Evolutionary conservation across 257 asterid genomes (phyloP).

Genomic region (Scutellaria baicalensis): DNA sequence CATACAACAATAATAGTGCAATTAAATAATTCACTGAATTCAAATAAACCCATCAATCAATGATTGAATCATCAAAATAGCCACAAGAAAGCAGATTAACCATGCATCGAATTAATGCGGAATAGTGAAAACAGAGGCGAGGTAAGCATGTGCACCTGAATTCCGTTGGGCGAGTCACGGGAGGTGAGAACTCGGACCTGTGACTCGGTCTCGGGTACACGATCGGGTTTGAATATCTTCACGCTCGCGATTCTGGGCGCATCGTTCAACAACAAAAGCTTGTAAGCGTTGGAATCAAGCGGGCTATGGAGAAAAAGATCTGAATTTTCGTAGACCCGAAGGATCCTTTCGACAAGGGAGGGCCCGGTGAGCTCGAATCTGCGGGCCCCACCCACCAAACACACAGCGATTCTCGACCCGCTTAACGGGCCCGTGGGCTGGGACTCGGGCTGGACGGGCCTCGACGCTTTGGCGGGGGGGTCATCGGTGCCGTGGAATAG

Average conservation of each 20-base stretch:
- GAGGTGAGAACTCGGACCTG: constrained; percentile 70
- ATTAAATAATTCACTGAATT: not conserved
- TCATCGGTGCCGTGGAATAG: constrained; percentile 19
- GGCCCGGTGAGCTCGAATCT: constrained; percentile 96
- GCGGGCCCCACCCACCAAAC: constrained; percentile 97
- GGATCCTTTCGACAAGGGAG: constrained; percentile 62
- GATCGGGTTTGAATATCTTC: constrained; percentile 49
- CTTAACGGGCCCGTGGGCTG: constrained; percentile 11
- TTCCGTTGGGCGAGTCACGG: constrained; percentile 77
- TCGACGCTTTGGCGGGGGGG: not conserved
- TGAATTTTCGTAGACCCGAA: constrained; percentile 49
- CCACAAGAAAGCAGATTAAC: not conserved
- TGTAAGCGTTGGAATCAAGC: constrained; percentile 62
- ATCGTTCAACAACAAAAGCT: constrained; percentile 48
- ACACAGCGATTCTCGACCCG: constrained; percentile 71
- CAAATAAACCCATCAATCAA: not conserved
- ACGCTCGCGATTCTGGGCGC: constrained; percentile 78
- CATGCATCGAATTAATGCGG: not conserved
- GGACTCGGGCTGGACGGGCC: not conserved
- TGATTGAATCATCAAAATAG: not conserved
- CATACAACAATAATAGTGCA: not conserved
- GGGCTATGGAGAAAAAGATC: constrained; percentile 83
- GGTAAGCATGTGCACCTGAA: constrained; percentile 53
- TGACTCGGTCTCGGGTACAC: constrained; percentile 49
- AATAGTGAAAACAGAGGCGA: not conserved